Base-by-base conservation (phyloP, 306 rosid species). In the Quercus glauca region DNA sequence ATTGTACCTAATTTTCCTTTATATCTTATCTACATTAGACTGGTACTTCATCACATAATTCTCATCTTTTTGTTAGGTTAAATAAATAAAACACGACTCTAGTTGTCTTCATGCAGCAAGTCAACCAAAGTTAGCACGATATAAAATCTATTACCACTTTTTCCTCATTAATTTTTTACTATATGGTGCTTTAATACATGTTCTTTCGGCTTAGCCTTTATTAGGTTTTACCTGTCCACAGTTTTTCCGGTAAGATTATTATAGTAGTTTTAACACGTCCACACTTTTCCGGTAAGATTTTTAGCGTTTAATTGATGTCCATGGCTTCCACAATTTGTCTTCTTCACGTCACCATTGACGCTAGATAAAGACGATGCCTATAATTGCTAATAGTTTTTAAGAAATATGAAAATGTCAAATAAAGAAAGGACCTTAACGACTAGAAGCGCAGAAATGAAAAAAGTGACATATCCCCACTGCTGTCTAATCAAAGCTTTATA, bases 401-500 rank as follows among this genome's bases (percentile, higher is more conserved):
- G 28, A 61, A 25, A 25, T 61, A 61, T 20, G 3, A 41, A 41
- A 59, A 23, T 37, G 57, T 17, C 70, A 29, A 57, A 20, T 37
- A 25, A 21, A 28, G 21, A 52, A 77, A 64, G 57, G 18, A 52
- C 55, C 51, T 76, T 76, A 58, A 51, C 13, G 13, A 64, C 13
- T 29, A 64, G 23, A 13, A 2, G 28, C 53, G 37, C 73, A 49
- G 15, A 49, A 49, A 49, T 12, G 17, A 45, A 49, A 49, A 13
- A 49, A 49, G 53, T 49, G 53, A 49, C 53, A 49, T 49, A 41
- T 13, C 5, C 53, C 53, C 53, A 49, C 53, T 10, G 5, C 53
- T 13, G 53, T 49, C 53, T 49, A 49, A 49, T 49, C 53, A 49
- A 3, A 29, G 75, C 82, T 68, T 75, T 85, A 14, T 41, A 41